phyloP scores from a whole-genome alignment of 2,329 filamentous ascomycete genomes.

The Neopestalotiopsis clavispora region DNA sequence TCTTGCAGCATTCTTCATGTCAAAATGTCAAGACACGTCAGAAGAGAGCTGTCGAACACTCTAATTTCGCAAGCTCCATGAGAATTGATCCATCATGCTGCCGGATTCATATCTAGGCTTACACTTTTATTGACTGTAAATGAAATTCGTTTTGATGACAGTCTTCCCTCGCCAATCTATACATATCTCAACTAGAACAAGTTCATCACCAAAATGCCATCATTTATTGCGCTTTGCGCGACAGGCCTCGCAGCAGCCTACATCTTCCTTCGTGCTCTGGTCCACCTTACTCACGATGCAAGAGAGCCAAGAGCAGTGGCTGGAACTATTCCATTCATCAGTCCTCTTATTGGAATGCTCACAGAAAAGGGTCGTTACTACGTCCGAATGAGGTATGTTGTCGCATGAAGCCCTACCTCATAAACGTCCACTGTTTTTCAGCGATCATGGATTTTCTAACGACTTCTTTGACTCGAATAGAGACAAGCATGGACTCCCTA shows the following conservation, averaged over 20 bases:
- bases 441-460: background rate
- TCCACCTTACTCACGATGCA: conserved; percentile 8
- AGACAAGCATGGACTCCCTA: conserved; percentile 17
- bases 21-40: too few relatives aligned
- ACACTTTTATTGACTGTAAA: too few relatives aligned
- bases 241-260: conserved; percentile 17
- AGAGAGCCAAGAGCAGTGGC: conserved; percentile 16
- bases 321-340: conserved; percentile 20
- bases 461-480: conserved; percentile 11
- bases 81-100: too few relatives aligned
- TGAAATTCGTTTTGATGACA: too few relatives aligned
- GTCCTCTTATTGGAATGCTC: conserved; percentile 19
- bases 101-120: too few relatives aligned
- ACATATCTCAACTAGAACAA: background rate
- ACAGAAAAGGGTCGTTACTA: conserved; percentile 16
- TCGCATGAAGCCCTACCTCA: background rate
- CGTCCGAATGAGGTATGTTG: conserved; percentile 17
- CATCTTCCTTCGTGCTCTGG: conserved; percentile 16
- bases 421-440: background rate
- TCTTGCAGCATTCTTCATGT: too few relatives aligned
- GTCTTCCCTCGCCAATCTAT: too few relatives aligned
- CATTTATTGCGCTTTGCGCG: background rate
- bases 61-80: too few relatives aligned
- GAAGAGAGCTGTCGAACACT: too few relatives aligned
- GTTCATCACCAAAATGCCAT: background rate